phyloP scores from a whole-genome alignment of 225 moss, liverwort and hornwort species.

The Pseudisothecium myosuroides region DNA sequence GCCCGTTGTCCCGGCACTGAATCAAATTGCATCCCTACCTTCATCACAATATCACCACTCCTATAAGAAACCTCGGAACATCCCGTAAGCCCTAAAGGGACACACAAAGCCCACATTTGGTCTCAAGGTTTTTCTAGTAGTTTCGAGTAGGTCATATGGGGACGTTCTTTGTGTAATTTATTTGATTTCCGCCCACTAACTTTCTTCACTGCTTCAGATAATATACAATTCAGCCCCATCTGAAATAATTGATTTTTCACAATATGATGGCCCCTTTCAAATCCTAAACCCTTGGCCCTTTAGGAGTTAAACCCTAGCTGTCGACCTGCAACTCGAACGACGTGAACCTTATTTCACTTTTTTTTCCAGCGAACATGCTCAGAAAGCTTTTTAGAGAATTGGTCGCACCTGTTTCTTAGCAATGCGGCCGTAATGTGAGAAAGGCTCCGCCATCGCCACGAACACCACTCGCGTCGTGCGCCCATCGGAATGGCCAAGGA shows the following conservation, averaged over 20 bases:
- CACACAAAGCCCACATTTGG: neutral
- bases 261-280: neutral
- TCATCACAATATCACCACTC: slow-evolving; percentile 1
- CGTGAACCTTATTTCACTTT: neutral
- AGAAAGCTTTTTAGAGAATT: neutral
- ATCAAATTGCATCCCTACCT: slow-evolving; percentile 81
- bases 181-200: neutral
- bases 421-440: slow-evolving; percentile 73
- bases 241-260: neutral
- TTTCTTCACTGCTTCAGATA: neutral
- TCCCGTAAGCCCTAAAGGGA: neutral
- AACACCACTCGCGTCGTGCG: slow-evolving; percentile 43
- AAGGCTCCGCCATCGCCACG: slow-evolving; percentile 60
- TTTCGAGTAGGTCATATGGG: neutral
- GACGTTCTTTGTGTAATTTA: neutral
- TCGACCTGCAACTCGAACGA: neutral
- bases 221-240: neutral
- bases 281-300: neutral
- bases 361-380: neutral
- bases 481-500: slow-evolving; percentile 3
- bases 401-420: slow-evolving; percentile 58
- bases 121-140: neutral
- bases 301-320: neutral
- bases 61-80: neutral
- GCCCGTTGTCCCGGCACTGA: slow-evolving; percentile 54